A percentile compares a stretch with the other conserved stretches of the same genome.
phyloP scores from a whole-genome alignment of 805 yeast genomes.

The Wickerhamiella azyma region DNA sequence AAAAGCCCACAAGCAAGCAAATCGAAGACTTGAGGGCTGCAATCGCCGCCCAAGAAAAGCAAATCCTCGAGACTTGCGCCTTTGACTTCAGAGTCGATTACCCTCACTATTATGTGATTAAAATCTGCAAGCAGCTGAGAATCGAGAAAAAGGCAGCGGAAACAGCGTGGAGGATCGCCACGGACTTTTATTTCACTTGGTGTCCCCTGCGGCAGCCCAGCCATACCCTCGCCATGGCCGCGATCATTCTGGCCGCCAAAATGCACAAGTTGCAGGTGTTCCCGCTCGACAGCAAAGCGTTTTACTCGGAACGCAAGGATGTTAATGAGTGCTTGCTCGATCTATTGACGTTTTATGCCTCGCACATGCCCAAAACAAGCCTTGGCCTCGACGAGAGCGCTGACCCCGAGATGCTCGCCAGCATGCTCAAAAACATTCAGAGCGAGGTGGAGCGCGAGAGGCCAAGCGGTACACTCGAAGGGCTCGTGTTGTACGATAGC shows the following conservation, averaged over 20 bases:
- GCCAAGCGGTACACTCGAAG: background rate
- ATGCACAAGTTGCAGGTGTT: conserved; percentile 25
- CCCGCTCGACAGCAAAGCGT: conserved; percentile 22
- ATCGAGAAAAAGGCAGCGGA: conserved; percentile 36
- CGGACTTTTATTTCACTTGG: conserved; percentile 60
- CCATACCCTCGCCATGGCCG: conserved; percentile 60
- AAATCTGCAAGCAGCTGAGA: conserved; percentile 39
- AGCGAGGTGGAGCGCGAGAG: background rate
- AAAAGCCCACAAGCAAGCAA: conserved; percentile 3
- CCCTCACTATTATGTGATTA: conserved; percentile 53
- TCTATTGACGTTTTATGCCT: conserved; percentile 39
- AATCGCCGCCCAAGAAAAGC: conserved; percentile 45
- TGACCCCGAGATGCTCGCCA: background rate
- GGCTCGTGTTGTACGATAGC: background rate
- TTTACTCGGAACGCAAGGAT: conserved; percentile 17
- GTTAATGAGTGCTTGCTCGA: conserved; percentile 41
- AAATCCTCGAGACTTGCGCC: conserved; percentile 58
- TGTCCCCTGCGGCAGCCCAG: conserved; percentile 57
- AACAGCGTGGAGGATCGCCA: conserved; percentile 61
- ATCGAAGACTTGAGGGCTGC: conserved; percentile 5
- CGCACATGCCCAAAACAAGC: background rate
- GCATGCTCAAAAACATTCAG: background rate
- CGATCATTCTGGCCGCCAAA: conserved; percentile 46
- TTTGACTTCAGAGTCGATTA: conserved; percentile 67
- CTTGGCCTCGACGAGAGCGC: background rate